Percentiles rank a stretch among this genome's conserved stretches.
Evolutionary conservation across 768 basidiomycete genomes (phyloP).

Genomic region (Crucibulum laeve): DNA sequence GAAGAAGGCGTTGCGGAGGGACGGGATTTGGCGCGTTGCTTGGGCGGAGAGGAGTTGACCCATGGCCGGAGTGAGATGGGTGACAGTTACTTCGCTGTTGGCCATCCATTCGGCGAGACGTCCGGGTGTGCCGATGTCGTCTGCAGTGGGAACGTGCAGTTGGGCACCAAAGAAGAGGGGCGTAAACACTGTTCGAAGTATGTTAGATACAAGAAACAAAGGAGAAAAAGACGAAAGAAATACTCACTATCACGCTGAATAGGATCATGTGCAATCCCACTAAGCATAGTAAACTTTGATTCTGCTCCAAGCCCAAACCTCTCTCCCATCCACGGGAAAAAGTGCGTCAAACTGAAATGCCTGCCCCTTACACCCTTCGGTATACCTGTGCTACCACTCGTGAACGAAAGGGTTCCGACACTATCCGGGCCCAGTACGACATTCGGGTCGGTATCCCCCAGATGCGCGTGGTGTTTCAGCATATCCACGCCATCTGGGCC

Average conservation of each 20-base stretch:
- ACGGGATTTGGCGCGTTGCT: constrained; percentile 81
- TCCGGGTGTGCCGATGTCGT: constrained; percentile 96
- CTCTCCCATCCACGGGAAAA: constrained; percentile 99
- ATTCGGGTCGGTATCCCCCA: constrained; percentile 71
- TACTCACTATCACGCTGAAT: constrained; percentile 96
- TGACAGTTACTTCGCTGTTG: constrained; percentile 84
- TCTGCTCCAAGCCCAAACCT: constrained; percentile 68
- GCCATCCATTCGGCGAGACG: constrained; percentile 99
- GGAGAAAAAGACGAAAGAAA: no score
- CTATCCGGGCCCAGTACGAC: constrained; percentile 92
- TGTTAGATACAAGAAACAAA: not conserved
- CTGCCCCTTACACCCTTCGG: constrained; percentile 97
- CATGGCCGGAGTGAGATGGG: constrained; percentile 98
- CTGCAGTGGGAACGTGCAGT: constrained; percentile 92
- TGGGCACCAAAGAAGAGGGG: constrained; percentile 96
- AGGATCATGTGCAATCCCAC: constrained; percentile 98
- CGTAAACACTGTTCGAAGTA: constrained; percentile 75
- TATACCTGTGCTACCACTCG: constrained; percentile 95
- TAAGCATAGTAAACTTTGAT: constrained; percentile 96
- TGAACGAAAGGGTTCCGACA: constrained; percentile 92
- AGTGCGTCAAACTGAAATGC: constrained; percentile 95
- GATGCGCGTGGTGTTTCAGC: constrained; percentile 48
- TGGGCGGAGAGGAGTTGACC: constrained; percentile 88
- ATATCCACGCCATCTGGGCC: constrained; percentile 47
- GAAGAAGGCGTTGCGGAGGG: constrained; percentile 90